A percentile compares a stretch with the other conserved stretches of the same genome.
phyloP scores from a whole-genome alignment of 2,329 filamentous ascomycete species.

The Macrophomina pseudophaseolina region DNA sequence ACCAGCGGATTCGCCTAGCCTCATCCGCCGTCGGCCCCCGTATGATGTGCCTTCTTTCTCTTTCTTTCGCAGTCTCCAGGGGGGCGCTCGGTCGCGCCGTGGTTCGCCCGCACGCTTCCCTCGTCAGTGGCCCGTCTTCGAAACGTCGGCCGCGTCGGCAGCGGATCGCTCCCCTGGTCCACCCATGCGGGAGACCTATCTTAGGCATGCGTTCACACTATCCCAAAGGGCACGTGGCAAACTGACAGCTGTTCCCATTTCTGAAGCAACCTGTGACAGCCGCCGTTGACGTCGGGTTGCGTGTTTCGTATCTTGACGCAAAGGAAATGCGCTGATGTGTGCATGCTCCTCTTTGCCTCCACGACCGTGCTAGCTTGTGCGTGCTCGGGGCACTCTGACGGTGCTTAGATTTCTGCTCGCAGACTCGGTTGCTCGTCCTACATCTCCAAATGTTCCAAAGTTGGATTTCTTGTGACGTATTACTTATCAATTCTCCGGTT shows the following conservation, averaged over 20 bases:
- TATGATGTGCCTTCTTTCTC: neutral
- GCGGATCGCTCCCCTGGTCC: neutral
- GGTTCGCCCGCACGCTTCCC: neutral
- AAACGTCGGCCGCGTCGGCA: constrained; percentile 14
- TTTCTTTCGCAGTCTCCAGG: neutral
- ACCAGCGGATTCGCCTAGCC: constrained; percentile 2
- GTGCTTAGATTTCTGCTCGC: neutral
- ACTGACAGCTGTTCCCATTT: neutral
- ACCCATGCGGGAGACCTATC: neutral
- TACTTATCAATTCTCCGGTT: neutral
- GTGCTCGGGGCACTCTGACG: neutral
- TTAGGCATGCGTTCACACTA: neutral
- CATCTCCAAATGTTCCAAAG: neutral
- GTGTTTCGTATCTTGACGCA: neutral
- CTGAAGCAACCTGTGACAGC: neutral
- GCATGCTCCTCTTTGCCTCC: neutral
- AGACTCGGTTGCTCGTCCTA: neutral
- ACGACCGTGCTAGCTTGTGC: neutral
- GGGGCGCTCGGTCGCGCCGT: neutral
- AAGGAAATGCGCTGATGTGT: neutral
- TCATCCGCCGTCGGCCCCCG: neutral
- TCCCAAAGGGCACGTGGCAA: constrained; percentile 1
- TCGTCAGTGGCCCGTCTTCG: neutral
- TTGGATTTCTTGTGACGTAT: neutral
- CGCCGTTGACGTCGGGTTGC: neutral